A percentile compares a stretch with the other conserved stretches of the same genome.
Conservation (phyloP, 495 filamentous ascomycete species). For the Aspergillus cavernicola region DNA sequence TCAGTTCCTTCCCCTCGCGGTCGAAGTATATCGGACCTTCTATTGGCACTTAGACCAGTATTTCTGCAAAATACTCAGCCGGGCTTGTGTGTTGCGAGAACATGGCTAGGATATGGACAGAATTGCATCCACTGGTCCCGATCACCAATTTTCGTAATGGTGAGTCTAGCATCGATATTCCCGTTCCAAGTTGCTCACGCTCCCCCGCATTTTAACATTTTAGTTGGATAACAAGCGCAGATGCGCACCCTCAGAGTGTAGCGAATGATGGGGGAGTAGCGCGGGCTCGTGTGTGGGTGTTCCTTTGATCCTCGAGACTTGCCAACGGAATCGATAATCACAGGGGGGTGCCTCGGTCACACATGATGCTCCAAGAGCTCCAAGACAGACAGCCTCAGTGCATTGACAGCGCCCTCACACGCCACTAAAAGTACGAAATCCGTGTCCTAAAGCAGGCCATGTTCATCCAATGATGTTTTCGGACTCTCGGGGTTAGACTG, state of each 20-base stretch:
- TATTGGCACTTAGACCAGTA: not conserved
- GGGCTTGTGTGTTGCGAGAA: not conserved
- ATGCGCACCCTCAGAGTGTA: not conserved
- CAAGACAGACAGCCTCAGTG: slow-evolving; percentile 9
- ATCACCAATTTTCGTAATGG: not conserved
- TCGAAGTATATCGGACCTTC: not conserved
- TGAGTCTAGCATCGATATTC: not conserved
- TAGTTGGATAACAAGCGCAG: not conserved
- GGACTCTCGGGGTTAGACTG: not conserved
- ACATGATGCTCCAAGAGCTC: slow-evolving; percentile 20
- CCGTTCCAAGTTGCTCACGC: not conserved
- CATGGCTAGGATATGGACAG: not conserved
- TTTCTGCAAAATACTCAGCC: not conserved
- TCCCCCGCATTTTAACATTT: slow-evolving; percentile 1
- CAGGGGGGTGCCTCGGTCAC: slow-evolving; percentile 25
- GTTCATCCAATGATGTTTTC: not conserved
- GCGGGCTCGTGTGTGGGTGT: not conserved
- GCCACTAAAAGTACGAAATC: slow-evolving; percentile 1
- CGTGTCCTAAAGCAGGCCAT: not conserved
- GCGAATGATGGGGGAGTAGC: not conserved
- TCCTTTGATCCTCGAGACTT: slow-evolving; percentile 6
- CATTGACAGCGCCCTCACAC: slow-evolving; percentile 6
- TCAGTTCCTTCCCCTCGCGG: not conserved
- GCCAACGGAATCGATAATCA: slow-evolving; percentile 13
- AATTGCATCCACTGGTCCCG: not conserved